Evolutionary conservation across 441 rosid species (phyloP).

Genomic region (Corymbia calophylla): DNA sequence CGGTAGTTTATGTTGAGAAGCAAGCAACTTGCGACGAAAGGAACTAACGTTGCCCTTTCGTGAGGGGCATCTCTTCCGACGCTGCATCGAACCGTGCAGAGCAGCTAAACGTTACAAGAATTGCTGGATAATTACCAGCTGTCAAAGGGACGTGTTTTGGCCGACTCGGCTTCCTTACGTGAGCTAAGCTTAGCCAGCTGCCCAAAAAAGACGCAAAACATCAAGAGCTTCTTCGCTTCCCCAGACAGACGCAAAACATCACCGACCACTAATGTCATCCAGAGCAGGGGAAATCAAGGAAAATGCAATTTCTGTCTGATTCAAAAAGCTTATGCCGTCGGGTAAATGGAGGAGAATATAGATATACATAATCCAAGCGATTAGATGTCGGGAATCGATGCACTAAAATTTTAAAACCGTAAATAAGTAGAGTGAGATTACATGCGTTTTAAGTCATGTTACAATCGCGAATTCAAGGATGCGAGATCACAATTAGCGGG

Average conservation of each 20-base stretch:
- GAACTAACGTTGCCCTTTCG: not conserved
- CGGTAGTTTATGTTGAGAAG: not conserved
- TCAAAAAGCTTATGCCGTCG: not conserved
- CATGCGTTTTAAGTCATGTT: no score
- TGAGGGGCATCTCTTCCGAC: not conserved
- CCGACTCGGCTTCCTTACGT: not conserved
- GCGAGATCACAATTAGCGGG: no score
- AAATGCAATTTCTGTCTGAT: not conserved
- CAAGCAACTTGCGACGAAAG: not conserved
- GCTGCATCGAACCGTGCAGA: not conserved
- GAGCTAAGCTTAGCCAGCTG: not conserved
- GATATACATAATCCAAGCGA: not conserved
- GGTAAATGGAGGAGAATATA: not conserved
- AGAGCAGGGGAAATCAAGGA: not conserved
- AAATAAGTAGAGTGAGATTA: not conserved
- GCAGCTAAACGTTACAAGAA: not conserved
- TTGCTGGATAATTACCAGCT: not conserved
- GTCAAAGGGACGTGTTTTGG: not conserved
- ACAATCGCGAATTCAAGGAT: no score
- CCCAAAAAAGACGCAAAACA: not conserved
- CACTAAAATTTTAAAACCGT: not conserved
- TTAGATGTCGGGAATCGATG: rapidly evolving
- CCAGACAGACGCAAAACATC: not conserved
- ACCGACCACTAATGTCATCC: not conserved
- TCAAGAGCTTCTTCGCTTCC: not conserved